phyloP scores from a whole-genome alignment of 352 stramenopile species.

The Pythium phragmiticola region DNA sequence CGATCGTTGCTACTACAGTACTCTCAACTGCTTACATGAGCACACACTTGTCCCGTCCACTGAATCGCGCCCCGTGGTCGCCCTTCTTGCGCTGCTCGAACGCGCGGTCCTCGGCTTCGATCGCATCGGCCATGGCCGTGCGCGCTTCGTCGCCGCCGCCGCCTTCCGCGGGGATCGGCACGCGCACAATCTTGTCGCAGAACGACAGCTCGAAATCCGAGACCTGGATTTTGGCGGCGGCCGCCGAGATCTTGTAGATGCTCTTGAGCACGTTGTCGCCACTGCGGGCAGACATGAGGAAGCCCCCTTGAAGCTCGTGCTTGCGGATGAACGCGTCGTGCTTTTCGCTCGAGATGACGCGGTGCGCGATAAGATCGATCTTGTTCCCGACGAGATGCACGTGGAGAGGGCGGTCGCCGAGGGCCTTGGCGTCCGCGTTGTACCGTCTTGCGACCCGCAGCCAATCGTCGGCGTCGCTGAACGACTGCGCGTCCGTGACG shows the following conservation, averaged over 20 bases:
- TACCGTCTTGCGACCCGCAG: constrained; percentile 38
- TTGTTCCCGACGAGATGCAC: constrained; percentile 88
- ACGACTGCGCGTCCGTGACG: constrained; percentile 82
- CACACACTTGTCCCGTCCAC: constrained; percentile 17
- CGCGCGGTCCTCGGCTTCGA: constrained; percentile 74
- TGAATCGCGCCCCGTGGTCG: not conserved
- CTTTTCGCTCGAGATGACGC: constrained; percentile 63
- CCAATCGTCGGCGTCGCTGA: constrained; percentile 83
- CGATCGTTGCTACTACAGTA: not conserved
- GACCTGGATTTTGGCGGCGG: constrained; percentile 64
- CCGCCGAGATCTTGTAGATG: constrained; percentile 74
- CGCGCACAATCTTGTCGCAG: constrained; percentile 67
- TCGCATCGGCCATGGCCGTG: constrained; percentile 69
- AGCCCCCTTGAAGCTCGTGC: constrained; percentile 63
- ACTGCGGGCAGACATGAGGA: constrained; percentile 81
- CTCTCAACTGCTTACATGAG: constrained; percentile 34
- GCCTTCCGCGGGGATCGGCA: constrained; percentile 36
- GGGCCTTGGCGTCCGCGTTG: constrained; percentile 27
- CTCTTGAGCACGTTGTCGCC: constrained; percentile 81
- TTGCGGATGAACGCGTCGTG: constrained; percentile 75
- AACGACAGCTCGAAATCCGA: constrained; percentile 83
- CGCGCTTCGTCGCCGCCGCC: constrained; percentile 41
- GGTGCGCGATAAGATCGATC: constrained; percentile 77
- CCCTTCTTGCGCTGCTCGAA: constrained; percentile 46
- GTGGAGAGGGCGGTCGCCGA: constrained; percentile 34